Evolutionary conservation across 148 eudicot genomes (phyloP).

Genomic region (Bassia scoparia): DNA sequence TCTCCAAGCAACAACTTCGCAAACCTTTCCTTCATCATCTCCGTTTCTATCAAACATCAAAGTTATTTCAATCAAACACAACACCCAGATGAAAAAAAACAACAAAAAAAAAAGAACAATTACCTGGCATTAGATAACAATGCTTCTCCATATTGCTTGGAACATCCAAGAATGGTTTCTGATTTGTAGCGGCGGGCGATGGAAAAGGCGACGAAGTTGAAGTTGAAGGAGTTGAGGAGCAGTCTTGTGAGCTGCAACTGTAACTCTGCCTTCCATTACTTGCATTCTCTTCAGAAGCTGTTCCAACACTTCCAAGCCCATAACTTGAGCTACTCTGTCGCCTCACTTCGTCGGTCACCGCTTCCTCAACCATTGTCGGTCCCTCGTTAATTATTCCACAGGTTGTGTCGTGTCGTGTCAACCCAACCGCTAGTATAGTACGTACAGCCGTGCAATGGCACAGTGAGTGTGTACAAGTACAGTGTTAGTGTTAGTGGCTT

Average conservation of each 20-base stretch:
- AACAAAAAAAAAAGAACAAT: background rate
- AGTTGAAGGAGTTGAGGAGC: conserved; percentile 43
- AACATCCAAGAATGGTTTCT: conserved; percentile 29
- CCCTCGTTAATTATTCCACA: background rate
- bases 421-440: too few species aligned
- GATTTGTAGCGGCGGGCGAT: conserved; percentile 30
- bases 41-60: conserved; percentile 41
- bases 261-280: conserved; percentile 20
- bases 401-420: background rate
- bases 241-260: conserved; percentile 39
- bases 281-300: conserved; percentile 32
- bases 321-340: conserved; percentile 51
- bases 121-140: conserved; percentile 49
- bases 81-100: background rate
- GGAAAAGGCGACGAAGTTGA: conserved; percentile 36
- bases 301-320: conserved; percentile 44
- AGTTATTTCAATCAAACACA: conserved; percentile 1
- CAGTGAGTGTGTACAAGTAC: too few species aligned
- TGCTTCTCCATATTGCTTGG: conserved; percentile 40
- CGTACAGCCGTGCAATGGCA: too few species aligned
- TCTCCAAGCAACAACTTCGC: conserved; percentile 82
- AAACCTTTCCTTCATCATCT: conserved; percentile 85
- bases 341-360: conserved; percentile 34
- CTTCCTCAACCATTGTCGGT: conserved; percentile 16
- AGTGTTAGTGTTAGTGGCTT: background rate